Evolutionary conservation across 2,329 filamentous ascomycete genomes (phyloP), one percentile per base, ranked within the genome.

Genomic region (Calonectria montana): DNA sequence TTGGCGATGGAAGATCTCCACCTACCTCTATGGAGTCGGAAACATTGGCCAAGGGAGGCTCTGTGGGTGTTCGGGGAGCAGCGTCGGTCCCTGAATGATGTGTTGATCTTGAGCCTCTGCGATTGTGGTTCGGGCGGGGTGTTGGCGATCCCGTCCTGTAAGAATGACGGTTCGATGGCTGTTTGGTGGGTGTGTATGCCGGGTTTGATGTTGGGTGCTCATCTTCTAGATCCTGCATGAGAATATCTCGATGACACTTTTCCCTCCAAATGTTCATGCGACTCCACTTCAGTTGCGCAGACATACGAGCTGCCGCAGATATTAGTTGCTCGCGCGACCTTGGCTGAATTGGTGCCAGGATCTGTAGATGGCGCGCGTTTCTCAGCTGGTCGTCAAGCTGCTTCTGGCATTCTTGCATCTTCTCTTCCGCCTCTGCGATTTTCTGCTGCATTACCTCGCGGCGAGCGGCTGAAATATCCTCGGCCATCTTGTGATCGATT

Each of bases 241-340:
- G 86, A 72, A 98, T 96, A 78, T 98, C 96, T 48, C 93, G 92
- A 82, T 99, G 96, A 75, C 96, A 98, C 80, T 91, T 96, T 78
- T 96, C 90, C 66, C 92, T 94, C 95, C 96, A 98, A 23, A 98
- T 97, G 76, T 98, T 95, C 81, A 97, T 93, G 72, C 96, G 90
- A n/a, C 93, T 92, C 96, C 96, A 98, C 81, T 97, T 97, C 72
- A 99, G 85, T 81, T 96, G 95, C 4, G 95, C 95, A 68, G 96
- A 92, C 84, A 97, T 92, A 9, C 93, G 91, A 7, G 93, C 94
- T 23, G 97, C 96, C 21, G 95, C 94, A 74, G 93, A 88, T n/a
- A 98, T 88, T 67, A 98, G 89, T 71, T 95, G 91, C 72, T 98
- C 96, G 72, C 97, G 90, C 0, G 95, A 96, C 83, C 95, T 95